Percentiles rank a stretch among this genome's conserved stretches.
These are phyloP conservation scores for Salinomyces thailandicus DNA, from an alignment of 2,329 filamentous ascomycete species.

Conservation along the genomic window DNA sequence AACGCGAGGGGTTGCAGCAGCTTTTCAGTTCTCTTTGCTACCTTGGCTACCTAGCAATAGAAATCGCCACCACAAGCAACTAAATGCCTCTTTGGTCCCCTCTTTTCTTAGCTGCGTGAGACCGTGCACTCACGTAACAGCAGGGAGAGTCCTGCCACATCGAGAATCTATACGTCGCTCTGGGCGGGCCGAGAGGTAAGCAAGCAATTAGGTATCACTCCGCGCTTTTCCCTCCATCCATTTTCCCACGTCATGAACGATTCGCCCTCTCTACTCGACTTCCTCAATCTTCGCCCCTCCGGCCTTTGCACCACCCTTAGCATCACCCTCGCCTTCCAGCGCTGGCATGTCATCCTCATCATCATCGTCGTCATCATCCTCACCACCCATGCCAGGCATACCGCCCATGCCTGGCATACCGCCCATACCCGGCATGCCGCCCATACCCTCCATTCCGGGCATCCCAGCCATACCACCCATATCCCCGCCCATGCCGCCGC, in stretches of 20 bases:
- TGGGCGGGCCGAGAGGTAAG: no score
- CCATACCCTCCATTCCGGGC: conserved; percentile 50
- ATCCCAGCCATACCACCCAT: conserved; percentile 55
- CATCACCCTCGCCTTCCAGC: conserved; percentile 50
- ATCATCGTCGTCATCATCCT: conserved; percentile 60
- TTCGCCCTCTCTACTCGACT: conserved; percentile 25
- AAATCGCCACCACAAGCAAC: no score
- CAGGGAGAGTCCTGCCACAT: no score
- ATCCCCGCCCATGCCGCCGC: conserved; percentile 47
- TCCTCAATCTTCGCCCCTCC: conserved; percentile 37
- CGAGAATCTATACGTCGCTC: no score
- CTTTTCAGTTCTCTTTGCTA: no score
- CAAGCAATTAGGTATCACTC: no score
- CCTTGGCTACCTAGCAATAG: no score
- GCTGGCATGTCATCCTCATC: conserved; percentile 67
- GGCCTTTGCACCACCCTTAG: conserved; percentile 22
- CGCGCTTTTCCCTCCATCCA: neutral
- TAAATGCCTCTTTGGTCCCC: no score
- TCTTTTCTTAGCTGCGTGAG: no score
- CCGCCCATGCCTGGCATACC: conserved; percentile 27
- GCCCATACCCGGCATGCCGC: conserved; percentile 44
- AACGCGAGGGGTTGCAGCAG: no score
- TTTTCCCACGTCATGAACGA: neutral
- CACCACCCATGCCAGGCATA: conserved; percentile 37
- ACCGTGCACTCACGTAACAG: no score